A percentile compares a stretch with the other conserved stretches of the same genome.
Conservation (phyloP, 257 asterid species). For the Gentiana macrophylla region DNA sequence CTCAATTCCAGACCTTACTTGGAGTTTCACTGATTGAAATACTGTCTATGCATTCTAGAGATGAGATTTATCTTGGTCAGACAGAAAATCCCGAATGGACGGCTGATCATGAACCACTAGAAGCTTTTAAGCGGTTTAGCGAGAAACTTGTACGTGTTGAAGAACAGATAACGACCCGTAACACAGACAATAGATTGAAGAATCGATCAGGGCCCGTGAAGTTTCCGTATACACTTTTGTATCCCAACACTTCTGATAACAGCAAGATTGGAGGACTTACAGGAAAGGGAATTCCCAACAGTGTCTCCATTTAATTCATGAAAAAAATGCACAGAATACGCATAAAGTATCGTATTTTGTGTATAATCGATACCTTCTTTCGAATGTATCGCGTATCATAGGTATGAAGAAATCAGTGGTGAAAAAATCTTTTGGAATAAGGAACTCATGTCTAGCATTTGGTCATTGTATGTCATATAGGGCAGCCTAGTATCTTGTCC, state of each 20-base stretch:
- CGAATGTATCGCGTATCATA: too few relatives aligned
- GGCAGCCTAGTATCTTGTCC: too few relatives aligned
- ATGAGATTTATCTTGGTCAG: constrained; percentile 69
- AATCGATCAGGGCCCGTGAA: constrained; percentile 57
- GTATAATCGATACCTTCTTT: too few relatives aligned
- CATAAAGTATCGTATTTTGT: too few relatives aligned
- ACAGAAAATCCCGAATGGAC: constrained; percentile 53
- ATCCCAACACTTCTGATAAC: constrained; percentile 36
- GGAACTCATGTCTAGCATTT: too few relatives aligned
- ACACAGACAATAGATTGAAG: constrained; percentile 19
- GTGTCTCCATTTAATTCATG: constrained; percentile 45
- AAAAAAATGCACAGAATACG: background rate
- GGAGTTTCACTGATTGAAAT: constrained; percentile 64
- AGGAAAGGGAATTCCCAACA: constrained; percentile 73
- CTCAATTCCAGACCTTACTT: constrained; percentile 58
- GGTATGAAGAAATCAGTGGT: too few relatives aligned
- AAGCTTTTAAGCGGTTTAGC: constrained; percentile 43
- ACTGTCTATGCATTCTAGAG: constrained; percentile 56
- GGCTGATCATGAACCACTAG: constrained; percentile 20
- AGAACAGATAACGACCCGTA: constrained; percentile 27
- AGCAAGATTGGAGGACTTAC: constrained; percentile 46
- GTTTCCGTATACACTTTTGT: constrained; percentile 43
- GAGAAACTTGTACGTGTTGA: constrained; percentile 32
- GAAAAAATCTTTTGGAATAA: too few relatives aligned
- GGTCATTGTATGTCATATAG: too few relatives aligned